A percentile compares a stretch with the other conserved stretches of the same genome.
Evolutionary conservation across 2,329 filamentous ascomycete genomes (phyloP).

Genomic region (Claviceps sp.): DNA sequence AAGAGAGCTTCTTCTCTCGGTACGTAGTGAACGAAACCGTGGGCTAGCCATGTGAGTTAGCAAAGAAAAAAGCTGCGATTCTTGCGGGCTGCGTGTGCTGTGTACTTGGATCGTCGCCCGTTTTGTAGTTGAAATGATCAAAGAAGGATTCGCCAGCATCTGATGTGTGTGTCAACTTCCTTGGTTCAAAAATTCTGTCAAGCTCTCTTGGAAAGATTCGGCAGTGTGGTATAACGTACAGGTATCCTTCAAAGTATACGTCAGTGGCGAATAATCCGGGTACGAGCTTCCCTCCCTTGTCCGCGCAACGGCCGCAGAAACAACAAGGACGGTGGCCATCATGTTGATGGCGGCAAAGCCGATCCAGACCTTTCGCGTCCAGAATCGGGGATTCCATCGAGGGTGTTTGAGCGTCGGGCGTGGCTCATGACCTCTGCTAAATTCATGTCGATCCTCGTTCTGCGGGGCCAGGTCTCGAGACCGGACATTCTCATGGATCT

Average conservation of each 20-base stretch:
- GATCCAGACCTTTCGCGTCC: conserved; percentile 39
- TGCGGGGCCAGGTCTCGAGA: conserved; percentile 13
- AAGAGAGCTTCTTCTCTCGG: conserved; percentile 25
- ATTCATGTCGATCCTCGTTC: conserved; percentile 16
- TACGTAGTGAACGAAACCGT: conserved; percentile 42
- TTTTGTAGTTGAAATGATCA: conserved; percentile 41
- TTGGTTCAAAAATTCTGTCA: background rate
- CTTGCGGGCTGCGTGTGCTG: background rate
- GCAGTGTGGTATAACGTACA: conserved; percentile 23
- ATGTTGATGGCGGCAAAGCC: conserved; percentile 22
- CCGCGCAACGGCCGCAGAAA: conserved; percentile 30
- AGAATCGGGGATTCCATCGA: conserved; percentile 36
- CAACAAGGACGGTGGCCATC: conserved; percentile 34
- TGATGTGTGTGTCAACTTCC: conserved; percentile 11
- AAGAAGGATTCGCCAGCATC: conserved; percentile 38
- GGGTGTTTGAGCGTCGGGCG: conserved; percentile 15
- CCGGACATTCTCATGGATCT: conserved; percentile 7
- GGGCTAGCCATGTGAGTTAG: conserved; percentile 15
- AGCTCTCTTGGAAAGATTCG: background rate
- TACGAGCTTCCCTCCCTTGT: conserved; percentile 26
- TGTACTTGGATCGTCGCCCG: conserved; percentile 34
- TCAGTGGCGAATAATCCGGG: conserved; percentile 32
- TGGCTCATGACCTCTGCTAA: conserved; percentile 9
- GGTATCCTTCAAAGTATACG: conserved; percentile 34
- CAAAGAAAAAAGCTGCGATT: background rate